These are phyloP conservation scores for Citrus mangshanensis DNA, from an alignment of 345 rosid species.

Conservation along the genomic window DNA sequence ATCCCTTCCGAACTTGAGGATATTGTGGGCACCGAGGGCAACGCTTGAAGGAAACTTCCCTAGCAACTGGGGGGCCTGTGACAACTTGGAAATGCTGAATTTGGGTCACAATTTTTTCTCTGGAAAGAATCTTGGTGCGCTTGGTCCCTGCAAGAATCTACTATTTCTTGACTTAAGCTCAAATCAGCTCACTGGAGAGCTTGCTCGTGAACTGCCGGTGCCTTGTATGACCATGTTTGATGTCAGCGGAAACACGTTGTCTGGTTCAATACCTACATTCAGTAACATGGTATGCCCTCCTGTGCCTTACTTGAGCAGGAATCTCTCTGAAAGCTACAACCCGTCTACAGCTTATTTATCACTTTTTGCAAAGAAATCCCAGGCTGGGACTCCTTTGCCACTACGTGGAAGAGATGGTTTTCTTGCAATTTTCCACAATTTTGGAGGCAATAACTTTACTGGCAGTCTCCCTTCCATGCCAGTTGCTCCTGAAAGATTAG, in stretches of 20 bases:
- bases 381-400: slow-evolving; percentile 30
- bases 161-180: slow-evolving; percentile 68
- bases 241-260: slow-evolving; percentile 58
- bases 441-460: slow-evolving; percentile 68
- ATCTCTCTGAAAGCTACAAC: slow-evolving; percentile 28
- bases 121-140: slow-evolving; percentile 50
- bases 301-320: slow-evolving; percentile 28
- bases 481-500: slow-evolving; percentile 52
- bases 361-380: slow-evolving; percentile 45
- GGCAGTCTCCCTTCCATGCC: slow-evolving; percentile 57
- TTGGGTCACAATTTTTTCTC: slow-evolving; percentile 70
- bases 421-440: slow-evolving; percentile 54
- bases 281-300: slow-evolving; percentile 42
- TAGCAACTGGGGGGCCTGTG: slow-evolving; percentile 68
- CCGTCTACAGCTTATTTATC: slow-evolving; percentile 54
- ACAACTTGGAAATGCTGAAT: slow-evolving; percentile 72
- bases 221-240: slow-evolving; percentile 89
- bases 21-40: slow-evolving; percentile 88
- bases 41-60: slow-evolving; percentile 63
- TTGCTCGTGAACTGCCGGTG: slow-evolving; percentile 48
- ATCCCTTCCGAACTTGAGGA: slow-evolving; percentile 61
- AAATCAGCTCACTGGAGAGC: slow-evolving; percentile 62
- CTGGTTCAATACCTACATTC: slow-evolving; percentile 73
- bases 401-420: slow-evolving; percentile 36
- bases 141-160: slow-evolving; percentile 61